Base-by-base conservation (phyloP, 2,329 filamentous ascomycete species). In the Sporothrix euskadiensis region DNA sequence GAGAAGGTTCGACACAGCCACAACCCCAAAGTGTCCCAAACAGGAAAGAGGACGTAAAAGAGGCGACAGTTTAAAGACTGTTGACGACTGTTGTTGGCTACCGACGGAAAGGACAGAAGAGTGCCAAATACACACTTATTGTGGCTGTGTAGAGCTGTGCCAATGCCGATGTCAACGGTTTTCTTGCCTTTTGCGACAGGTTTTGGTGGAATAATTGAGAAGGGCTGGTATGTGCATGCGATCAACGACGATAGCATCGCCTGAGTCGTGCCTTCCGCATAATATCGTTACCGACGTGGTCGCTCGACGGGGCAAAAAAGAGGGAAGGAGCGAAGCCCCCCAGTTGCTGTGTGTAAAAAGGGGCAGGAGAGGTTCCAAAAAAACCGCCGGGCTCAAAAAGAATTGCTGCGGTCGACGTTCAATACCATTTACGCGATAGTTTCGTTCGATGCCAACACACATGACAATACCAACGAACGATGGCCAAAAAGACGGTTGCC, bases 21-120 rank as follows among this genome's bases (percentile, higher is more conserved):
- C 70, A 30, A 26, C 57, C 71, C 71, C 52, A 54, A 72, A 56
- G 59, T 56, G 39, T 68, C 71, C 71, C 52, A 54, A 72, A 56
- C 14, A 32, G 49, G 71, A 68, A 72, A 72, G 26, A 49, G 56
- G 26, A 69, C 63, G 52, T 49, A 49, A 35, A 49, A 47, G 49
- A 72, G 71, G 49, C 71, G 71, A 66, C 63, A 41, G 49, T 30
- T 56, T 7, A 30, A 30, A 22, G 19, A 14, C 10, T 19, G n/a
- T 16, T 47, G 39, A 66, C 7, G 22, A 47, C 32, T 6, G 3
- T 26, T n/a, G 19, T 41, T 32, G 32, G 39, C 32, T 39, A n/a
- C 14, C 32, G 32, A 39, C 16, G 14, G 14, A 19, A 49, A 26
- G 6, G 52, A 54, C 52, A 26, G 6, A 30, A 22, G 9, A 26